Evolutionary conservation across 495 filamentous ascomycete species (phyloP).

Genomic region (Recurvomyces mirabilis): DNA sequence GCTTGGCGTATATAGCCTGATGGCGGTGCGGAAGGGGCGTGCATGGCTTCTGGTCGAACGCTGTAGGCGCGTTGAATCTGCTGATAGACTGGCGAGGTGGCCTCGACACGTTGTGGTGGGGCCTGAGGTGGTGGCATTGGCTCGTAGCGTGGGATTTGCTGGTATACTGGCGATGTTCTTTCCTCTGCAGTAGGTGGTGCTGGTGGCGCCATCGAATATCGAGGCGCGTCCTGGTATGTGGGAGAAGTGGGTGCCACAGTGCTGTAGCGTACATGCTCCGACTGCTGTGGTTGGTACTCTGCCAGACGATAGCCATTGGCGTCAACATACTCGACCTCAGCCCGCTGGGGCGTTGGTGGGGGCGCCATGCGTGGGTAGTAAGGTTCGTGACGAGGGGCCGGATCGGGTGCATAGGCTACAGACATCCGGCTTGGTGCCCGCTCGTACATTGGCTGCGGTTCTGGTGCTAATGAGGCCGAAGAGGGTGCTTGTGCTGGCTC

Average conservation of each 20-base stretch:
- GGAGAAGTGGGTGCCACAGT: slow-evolving; percentile 14
- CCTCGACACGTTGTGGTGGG: background rate
- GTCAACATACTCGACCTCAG: slow-evolving; percentile 23
- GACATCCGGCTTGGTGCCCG: slow-evolving; percentile 22
- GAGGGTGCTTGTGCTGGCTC: slow-evolving; percentile 9
- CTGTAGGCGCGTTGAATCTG: slow-evolving; percentile 11
- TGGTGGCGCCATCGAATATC: slow-evolving; percentile 9
- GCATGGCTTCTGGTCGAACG: slow-evolving; percentile 13
- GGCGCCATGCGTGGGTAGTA: slow-evolving; percentile 26
- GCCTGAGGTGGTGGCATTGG: slow-evolving; percentile 7
- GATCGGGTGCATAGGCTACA: slow-evolving; percentile 14
- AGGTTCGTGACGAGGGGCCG: slow-evolving; percentile 20
- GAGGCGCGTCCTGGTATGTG: slow-evolving; percentile 5
- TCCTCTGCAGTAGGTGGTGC: slow-evolving; percentile 3
- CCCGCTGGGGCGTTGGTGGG: slow-evolving; percentile 37
- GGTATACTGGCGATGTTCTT: slow-evolving; percentile 11
- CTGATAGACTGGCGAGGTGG: slow-evolving; percentile 9
- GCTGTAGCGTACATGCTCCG: slow-evolving; percentile 1
- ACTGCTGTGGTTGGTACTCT: slow-evolving; percentile 7
- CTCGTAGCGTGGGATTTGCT: slow-evolving; percentile 4
- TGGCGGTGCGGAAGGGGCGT: slow-evolving; percentile 2
- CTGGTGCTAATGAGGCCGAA: slow-evolving; percentile 26
- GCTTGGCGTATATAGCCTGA: slow-evolving; percentile 12
- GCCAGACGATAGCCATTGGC: slow-evolving; percentile 5
- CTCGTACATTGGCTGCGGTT: slow-evolving; percentile 23